Conservation (phyloP, 345 rosid species). For the Cardiospermum halicacabum region DNA sequence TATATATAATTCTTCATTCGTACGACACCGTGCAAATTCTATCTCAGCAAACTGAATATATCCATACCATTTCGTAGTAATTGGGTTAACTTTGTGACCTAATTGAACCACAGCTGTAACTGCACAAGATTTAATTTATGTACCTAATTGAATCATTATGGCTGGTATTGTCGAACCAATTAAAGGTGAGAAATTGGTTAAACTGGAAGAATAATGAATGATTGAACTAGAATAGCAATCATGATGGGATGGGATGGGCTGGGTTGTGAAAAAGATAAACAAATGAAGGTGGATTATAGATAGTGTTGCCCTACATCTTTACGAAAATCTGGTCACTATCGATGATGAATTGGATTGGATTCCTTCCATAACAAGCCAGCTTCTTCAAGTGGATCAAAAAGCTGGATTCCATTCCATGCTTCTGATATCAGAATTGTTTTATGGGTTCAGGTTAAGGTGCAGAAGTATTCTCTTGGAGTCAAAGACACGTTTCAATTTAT, state of each 20-base stretch:
- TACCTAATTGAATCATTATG: slow-evolving; percentile 10
- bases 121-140: not conserved
- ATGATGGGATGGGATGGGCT: too few species aligned
- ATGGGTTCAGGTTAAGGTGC: too few species aligned
- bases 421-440: too few species aligned
- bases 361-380: too few species aligned
- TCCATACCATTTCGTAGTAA: too few species aligned
- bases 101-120: not conserved
- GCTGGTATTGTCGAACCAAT: slow-evolving; percentile 3
- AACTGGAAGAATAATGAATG: not conserved
- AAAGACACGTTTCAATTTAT: too few species aligned
- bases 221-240: too few species aligned
- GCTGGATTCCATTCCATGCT: too few species aligned
- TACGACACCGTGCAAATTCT: not conserved
- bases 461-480: too few species aligned
- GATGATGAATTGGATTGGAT: too few species aligned
- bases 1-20: not conserved
- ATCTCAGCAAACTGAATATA: too few species aligned
- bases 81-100: not conserved
- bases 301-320: not conserved
- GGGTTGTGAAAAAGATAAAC: not conserved
- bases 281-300: slow-evolving; percentile 2
- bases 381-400: too few species aligned
- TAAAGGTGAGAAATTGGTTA: not conserved
- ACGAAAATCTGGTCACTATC: not conserved